Evolutionary conservation across 179 eudicot species (phyloP).

Genomic region (Beta macrorhiza): DNA sequence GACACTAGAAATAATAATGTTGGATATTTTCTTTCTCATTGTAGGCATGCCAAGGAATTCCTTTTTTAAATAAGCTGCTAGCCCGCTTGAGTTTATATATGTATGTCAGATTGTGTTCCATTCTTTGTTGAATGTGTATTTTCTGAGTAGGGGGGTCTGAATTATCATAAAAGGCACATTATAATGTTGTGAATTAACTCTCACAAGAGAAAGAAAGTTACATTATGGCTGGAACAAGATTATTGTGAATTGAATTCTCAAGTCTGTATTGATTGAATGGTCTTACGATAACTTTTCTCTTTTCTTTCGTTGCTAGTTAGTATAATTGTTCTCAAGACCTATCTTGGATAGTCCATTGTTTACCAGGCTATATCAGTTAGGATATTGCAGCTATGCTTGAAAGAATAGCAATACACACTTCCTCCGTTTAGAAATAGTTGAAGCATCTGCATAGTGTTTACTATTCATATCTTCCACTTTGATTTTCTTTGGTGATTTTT

Average conservation of each 20-base stretch:
- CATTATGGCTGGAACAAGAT: neutral
- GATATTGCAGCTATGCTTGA: neutral
- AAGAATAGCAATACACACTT: neutral
- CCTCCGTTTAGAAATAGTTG: neutral
- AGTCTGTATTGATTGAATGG: neutral
- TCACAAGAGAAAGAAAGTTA: neutral
- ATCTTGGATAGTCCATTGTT: neutral
- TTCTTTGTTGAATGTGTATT: neutral
- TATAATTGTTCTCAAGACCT: neutral
- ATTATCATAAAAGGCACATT: neutral
- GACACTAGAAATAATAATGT: neutral
- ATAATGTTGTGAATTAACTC: neutral
- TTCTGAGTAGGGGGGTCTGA: neutral
- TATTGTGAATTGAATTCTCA: neutral
- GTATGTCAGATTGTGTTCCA: neutral
- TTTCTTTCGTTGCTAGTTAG: neutral
- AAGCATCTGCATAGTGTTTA: too few relatives aligned
- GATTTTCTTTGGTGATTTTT: too few relatives aligned
- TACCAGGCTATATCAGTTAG: neutral
- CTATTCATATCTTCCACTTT: too few relatives aligned
- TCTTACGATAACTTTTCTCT: neutral
- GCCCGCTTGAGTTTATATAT: neutral
- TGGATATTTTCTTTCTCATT: neutral
- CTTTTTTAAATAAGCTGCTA: neutral
- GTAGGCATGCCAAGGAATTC: neutral